Evolutionary conservation across 176 grass and related monocot genomes (phyloP).

Genomic region (Canna indica): DNA sequence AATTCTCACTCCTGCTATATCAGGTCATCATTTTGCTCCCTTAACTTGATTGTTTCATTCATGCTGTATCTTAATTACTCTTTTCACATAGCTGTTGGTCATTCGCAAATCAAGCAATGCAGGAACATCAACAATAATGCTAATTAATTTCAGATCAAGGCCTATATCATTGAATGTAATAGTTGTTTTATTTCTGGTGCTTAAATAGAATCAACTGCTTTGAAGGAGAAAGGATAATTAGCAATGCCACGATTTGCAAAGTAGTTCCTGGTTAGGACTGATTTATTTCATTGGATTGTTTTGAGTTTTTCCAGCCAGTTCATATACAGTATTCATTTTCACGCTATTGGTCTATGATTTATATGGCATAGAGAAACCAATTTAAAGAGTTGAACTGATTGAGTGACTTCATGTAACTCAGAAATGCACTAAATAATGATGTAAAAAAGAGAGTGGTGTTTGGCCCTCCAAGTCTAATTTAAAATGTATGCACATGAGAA

Average conservation of each 20-base stretch:
- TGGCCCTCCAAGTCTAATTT: background rate
- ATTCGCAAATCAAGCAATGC: background rate
- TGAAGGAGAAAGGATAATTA: background rate
- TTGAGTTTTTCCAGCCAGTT: background rate
- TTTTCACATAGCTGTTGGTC: background rate
- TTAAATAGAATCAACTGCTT: background rate
- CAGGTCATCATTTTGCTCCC: constrained; percentile 34
- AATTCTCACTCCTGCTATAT: constrained; percentile 96
- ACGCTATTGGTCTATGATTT: background rate
- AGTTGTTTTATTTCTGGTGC: background rate
- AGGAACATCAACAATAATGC: background rate
- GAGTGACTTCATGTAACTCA: background rate
- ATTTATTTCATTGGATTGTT: too few species aligned
- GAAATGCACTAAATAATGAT: background rate
- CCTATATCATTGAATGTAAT: background rate
- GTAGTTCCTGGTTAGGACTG: too few species aligned
- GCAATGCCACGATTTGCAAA: background rate
- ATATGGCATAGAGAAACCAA: background rate
- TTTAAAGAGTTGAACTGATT: background rate
- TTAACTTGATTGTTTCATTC: background rate
- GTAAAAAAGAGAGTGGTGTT: background rate
- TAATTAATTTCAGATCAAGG: background rate
- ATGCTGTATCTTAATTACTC: background rate
- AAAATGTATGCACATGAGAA: background rate
- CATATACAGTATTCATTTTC: background rate